Base-by-base conservation (phyloP, 192 early-diverging fungal species). In the Chytriomyces hyalinus region DNA sequence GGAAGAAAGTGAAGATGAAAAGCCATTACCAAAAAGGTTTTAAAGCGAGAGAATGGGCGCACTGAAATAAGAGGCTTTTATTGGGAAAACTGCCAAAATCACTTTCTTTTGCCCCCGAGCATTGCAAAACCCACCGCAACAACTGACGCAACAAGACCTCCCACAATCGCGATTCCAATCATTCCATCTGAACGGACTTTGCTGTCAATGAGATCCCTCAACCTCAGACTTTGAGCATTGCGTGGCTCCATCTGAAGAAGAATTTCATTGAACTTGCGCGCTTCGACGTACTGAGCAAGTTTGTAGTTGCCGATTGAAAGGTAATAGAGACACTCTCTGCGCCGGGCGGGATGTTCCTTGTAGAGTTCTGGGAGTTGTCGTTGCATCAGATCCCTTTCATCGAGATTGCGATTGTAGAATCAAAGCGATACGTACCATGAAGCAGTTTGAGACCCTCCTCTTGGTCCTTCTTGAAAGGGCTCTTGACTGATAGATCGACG, bases 291-390 rank as follows among this genome's bases (percentile, higher is more conserved):
- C 75, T 94, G 91, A n/a, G 92, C 92, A 70, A 96, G 86, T 81
- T 95, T 96, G 87, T 91, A 97, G 80, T 95, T 88, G 7, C 95
- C 97, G 17, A 99, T 81, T 4, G 94, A 93, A 62, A 99, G 78
- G 76, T 97, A 99, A 82, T 96, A 99, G 44, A 97, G 85, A 77
- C 97, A 99, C 83, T 99, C 97, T 50, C 97, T 88, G 73, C 92
- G 88, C 70, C 97, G 89, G 70, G 92, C 89, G 3, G 92, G 91
- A 22, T 92, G 83, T 50, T 95, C 92, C 44, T 87, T 83, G 81
- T 95, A 95, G 59, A 99, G 96, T 69, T 98, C 96, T 92, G 86
- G 79, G 80, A 79, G 77, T 5, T 43, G 59, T 22, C 6, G 47
- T 46, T 64, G 43, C 26, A 43, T 47, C 8, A 45, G 44, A 43